Evolutionary conservation across 805 yeast genomes (phyloP).

Genomic region (Saccharomyces kudriavzevii): DNA sequence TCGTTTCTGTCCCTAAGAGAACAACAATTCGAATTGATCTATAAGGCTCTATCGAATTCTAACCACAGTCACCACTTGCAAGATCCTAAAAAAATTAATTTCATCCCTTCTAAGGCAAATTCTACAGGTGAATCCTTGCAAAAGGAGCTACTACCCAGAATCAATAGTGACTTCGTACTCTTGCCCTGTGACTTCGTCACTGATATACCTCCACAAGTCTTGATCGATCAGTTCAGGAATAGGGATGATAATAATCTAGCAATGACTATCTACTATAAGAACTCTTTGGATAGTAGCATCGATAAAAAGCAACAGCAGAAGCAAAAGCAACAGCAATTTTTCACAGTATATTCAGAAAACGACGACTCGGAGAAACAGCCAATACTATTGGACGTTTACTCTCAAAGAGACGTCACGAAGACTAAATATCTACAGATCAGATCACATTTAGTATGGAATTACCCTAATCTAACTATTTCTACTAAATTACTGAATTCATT

Average conservation of each 20-base stretch:
- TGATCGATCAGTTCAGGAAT: constrained; percentile 76
- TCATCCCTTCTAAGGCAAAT: constrained; percentile 39
- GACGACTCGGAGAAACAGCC: constrained; percentile 31
- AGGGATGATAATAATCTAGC: constrained; percentile 62
- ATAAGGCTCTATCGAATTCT: constrained; percentile 16
- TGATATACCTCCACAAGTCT: constrained; percentile 81
- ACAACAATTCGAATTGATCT: constrained; percentile 22
- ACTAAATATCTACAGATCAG: constrained; percentile 68
- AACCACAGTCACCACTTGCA: constrained; percentile 25
- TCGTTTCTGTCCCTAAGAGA: constrained; percentile 38
- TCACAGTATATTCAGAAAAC: constrained; percentile 55
- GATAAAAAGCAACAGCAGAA: constrained; percentile 46
- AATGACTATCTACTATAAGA: constrained; percentile 67
- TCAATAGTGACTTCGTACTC: constrained; percentile 55
- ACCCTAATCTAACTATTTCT: constrained; percentile 70
- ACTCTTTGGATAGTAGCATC: constrained; percentile 68
- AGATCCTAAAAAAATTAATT: constrained; percentile 33
- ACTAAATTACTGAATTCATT: constrained; percentile 67
- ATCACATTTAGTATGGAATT: constrained; percentile 84
- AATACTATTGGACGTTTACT: constrained; percentile 60
- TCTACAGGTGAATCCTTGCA: constrained; percentile 58
- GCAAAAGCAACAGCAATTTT: constrained; percentile 41
- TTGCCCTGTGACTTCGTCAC: constrained; percentile 93
- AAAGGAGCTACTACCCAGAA: constrained; percentile 36
- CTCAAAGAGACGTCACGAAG: constrained; percentile 59